phyloP scores from a whole-genome alignment of 2,329 filamentous ascomycete species.

The Huntiella omanensis region DNA sequence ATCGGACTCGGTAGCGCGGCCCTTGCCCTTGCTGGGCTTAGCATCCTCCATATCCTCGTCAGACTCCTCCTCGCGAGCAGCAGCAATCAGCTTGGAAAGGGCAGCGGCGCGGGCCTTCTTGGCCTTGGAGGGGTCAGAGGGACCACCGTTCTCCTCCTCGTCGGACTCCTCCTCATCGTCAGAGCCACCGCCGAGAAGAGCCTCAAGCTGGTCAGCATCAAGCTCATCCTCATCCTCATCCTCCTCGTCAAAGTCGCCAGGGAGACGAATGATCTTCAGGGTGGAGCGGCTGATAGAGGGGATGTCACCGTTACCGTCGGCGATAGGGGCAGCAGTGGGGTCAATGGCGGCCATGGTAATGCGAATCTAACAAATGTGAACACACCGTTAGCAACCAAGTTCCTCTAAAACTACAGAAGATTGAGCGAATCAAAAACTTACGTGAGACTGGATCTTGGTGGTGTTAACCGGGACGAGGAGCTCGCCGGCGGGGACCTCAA shows the following conservation, averaged over 20 bases:
- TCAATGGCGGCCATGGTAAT: conserved; percentile 98
- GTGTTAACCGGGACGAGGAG: conserved; percentile 55
- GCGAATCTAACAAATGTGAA: conserved; percentile 46
- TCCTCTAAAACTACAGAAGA: neutral
- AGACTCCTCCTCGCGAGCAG: conserved; percentile 36
- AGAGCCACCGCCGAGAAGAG: conserved; percentile 29
- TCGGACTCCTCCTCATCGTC: conserved; percentile 34
- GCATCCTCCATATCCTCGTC: conserved; percentile 60
- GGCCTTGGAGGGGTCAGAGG: conserved; percentile 82
- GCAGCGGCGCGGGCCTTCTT: conserved; percentile 54
- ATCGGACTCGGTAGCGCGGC: conserved; percentile 41
- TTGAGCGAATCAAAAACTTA: conserved; percentile 29
- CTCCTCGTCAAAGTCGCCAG: conserved; percentile 36
- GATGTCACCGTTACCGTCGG: conserved; percentile 41
- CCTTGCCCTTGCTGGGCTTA: conserved; percentile 52
- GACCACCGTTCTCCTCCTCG: conserved; percentile 66
- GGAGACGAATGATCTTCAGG: conserved; percentile 72
- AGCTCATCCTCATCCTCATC: conserved; percentile 38
- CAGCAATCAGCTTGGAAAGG: conserved; percentile 49
- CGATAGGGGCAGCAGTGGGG: conserved; percentile 56
- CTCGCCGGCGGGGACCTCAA: conserved; percentile 74
- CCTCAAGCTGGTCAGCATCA: conserved; percentile 43
- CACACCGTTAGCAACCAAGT: no score
- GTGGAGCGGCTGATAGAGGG: conserved; percentile 57
- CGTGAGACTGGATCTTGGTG: conserved; percentile 64